These are phyloP conservation scores for Epichloe sylvatica DNA, from an alignment of 2,329 filamentous ascomycete genomes.

Conservation along the genomic window DNA sequence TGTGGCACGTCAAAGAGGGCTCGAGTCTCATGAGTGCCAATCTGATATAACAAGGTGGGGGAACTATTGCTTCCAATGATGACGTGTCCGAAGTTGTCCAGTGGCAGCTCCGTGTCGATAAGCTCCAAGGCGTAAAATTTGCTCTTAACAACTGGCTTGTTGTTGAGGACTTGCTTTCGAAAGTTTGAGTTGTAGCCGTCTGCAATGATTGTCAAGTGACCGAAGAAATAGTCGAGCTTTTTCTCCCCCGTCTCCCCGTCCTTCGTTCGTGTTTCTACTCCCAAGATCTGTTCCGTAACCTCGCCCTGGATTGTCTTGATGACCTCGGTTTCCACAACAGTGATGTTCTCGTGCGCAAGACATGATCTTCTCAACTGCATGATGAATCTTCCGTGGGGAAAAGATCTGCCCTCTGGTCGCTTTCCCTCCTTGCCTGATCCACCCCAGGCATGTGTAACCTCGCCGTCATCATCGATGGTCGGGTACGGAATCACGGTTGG, in stretches of 20 bases:
- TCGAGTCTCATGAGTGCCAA: slow-evolving; percentile 86
- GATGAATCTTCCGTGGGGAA: slow-evolving; percentile 94
- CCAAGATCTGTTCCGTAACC: slow-evolving; percentile 58
- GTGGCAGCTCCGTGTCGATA: slow-evolving; percentile 69
- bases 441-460: slow-evolving; percentile 23
- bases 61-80: slow-evolving; percentile 55
- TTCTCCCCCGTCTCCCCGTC: slow-evolving; percentile 43
- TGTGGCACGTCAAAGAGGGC: slow-evolving; percentile 79
- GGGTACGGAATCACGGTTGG: slow-evolving; percentile 71
- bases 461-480: slow-evolving; percentile 35
- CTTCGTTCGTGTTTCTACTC: slow-evolving; percentile 60
- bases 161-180: slow-evolving; percentile 58
- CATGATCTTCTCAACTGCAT: slow-evolving; percentile 66
- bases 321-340: slow-evolving; percentile 79
- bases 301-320: slow-evolving; percentile 59
- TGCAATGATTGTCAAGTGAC: slow-evolving; percentile 70
- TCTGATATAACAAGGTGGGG: slow-evolving; percentile 89
- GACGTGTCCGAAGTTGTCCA: slow-evolving; percentile 69
- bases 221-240: slow-evolving; percentile 67
- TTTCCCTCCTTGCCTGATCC: slow-evolving; percentile 22
- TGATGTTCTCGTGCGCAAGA: slow-evolving; percentile 64
- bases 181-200: slow-evolving; percentile 92
- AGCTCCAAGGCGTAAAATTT: slow-evolving; percentile 93
- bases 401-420: slow-evolving; percentile 56
- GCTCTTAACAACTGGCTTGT: slow-evolving; percentile 56